Evolutionary conservation across 1,284 basidiomycete species (phyloP), one percentile per base, ranked within the genome.

Genomic region (Vanrija sp.): DNA sequence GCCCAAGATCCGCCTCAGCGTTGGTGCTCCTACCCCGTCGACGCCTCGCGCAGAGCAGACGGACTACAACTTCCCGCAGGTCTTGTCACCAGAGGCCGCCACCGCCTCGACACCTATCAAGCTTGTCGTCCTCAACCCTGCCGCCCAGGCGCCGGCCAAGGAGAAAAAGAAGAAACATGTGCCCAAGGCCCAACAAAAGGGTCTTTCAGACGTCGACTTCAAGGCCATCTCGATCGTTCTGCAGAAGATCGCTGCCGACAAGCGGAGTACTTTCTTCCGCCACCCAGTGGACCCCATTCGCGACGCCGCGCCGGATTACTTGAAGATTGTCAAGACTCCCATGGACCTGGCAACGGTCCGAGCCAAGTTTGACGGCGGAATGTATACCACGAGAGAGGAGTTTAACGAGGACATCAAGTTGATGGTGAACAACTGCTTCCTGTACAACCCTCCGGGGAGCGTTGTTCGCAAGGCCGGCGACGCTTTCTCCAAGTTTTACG

Each of bases 321-420:
- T 92, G 65, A 84, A 88, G 49, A 78, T 95, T 54, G 88, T 99
- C 75, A 88, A 89, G 71, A 80, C 87, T 15, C 95, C 96, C 0
- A 98, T 99, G 90, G 95, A 99, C 71, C 79, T 98, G 14, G 85
- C 85, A 46, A 94, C 92, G 0, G 89, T 96, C 78, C 80, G 81
- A 19, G 88, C 88, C 50, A 98, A 96, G 75, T 78, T 98, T 22
- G 86, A 91, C 65, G 84, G 82, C 56, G 92, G 92, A 0, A 65
- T 72, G 46, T 98, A 98, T 78, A 82, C 84, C 57, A 84, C 89
- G 65, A 85, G 93, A 20, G 84, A 86, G 67, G 86, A 82, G 19
- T 95, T 98, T 70, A 85, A 87, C 64, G 79, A 81, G 18, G 95
- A 99, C 72, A 88, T 98, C 71, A 84, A 83, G 54, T 82, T 97